phyloP scores from a whole-genome alignment of 1,139 yeast genomes.

The Lodderomyces jiufengensis region DNA sequence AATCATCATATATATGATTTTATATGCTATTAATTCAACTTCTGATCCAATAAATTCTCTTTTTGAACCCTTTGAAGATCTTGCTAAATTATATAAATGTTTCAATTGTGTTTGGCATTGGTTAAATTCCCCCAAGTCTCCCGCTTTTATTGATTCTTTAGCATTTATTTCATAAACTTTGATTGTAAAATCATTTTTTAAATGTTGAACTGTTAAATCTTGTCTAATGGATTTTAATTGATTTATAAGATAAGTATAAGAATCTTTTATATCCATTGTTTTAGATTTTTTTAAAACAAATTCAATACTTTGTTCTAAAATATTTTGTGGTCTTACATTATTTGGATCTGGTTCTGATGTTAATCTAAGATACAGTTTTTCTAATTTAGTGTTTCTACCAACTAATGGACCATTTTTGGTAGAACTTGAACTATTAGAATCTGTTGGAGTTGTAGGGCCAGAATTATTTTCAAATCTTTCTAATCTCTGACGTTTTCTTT shows the following conservation, averaged over 20 bases:
- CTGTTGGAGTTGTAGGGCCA: slow-evolving; percentile 2
- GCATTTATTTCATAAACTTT: slow-evolving; percentile 84
- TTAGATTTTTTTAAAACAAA: slow-evolving; percentile 53
- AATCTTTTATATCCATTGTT: slow-evolving; percentile 35
- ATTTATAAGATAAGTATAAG: slow-evolving; percentile 75
- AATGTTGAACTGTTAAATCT: slow-evolving; percentile 89
- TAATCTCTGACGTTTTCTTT: slow-evolving; percentile 43
- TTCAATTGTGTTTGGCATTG: slow-evolving; percentile 87
- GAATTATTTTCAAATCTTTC: slow-evolving; percentile 40
- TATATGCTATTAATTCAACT: slow-evolving; percentile 68
- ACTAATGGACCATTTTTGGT: slow-evolving; percentile 20
- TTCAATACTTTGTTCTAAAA: slow-evolving; percentile 58
- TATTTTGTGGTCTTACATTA: slow-evolving; percentile 67
- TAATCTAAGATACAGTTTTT: slow-evolving; percentile 74
- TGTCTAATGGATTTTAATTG: slow-evolving; percentile 91
- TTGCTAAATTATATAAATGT: slow-evolving; percentile 46
- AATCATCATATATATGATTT: slow-evolving; percentile 72
- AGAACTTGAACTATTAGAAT: slow-evolving; percentile 4
- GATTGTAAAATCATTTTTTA: slow-evolving; percentile 74
- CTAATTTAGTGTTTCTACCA: slow-evolving; percentile 65
- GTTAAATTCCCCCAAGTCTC: slow-evolving; percentile 90
- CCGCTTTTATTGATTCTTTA: slow-evolving; percentile 74
- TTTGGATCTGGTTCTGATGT: slow-evolving; percentile 92
- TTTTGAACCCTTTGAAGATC: slow-evolving; percentile 9
- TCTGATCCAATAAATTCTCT: slow-evolving; percentile 22